phyloP scores from a whole-genome alignment of 2,329 filamentous ascomycete genomes.

The Pezizomycotina sp. region DNA sequence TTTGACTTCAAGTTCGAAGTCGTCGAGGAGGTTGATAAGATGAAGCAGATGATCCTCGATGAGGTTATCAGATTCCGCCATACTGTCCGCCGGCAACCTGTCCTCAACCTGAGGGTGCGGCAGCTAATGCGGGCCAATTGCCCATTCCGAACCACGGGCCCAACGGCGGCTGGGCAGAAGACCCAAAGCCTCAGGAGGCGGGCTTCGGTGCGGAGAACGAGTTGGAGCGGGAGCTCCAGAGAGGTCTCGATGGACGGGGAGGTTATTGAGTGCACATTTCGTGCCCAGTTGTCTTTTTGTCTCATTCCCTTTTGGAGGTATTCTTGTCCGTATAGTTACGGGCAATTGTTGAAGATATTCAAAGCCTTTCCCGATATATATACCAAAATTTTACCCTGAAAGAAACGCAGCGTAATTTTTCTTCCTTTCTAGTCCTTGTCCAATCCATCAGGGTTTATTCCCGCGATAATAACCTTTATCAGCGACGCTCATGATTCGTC shows the following conservation, averaged over 20 bases:
- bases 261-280: not conserved
- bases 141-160: conserved; percentile 47
- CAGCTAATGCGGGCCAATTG: conserved; percentile 34
- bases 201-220: conserved; percentile 30
- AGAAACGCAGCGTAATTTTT: too few relatives aligned
- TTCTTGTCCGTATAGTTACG: too few relatives aligned
- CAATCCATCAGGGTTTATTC: too few relatives aligned
- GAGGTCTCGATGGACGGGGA: conserved; percentile 3
- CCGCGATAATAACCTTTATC: too few relatives aligned
- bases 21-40: conserved; percentile 84
- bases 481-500: too few relatives aligned
- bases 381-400: too few relatives aligned
- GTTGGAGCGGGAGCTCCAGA: conserved; percentile 36
- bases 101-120: conserved; percentile 31
- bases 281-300: too few relatives aligned
- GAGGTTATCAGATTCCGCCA: conserved; percentile 77
- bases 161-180: conserved; percentile 39
- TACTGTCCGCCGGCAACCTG: conserved; percentile 37
- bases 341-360: too few relatives aligned
- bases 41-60: conserved; percentile 95
- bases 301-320: too few relatives aligned
- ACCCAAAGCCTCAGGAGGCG: conserved; percentile 44
- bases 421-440: too few relatives aligned
- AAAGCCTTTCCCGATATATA: too few relatives aligned
- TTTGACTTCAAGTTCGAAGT: conserved; percentile 99